Evolutionary conservation across 805 yeast genomes (phyloP), one percentile per base, ranked within the genome.

Genomic region (Metschnikowia bowlesiae): DNA sequence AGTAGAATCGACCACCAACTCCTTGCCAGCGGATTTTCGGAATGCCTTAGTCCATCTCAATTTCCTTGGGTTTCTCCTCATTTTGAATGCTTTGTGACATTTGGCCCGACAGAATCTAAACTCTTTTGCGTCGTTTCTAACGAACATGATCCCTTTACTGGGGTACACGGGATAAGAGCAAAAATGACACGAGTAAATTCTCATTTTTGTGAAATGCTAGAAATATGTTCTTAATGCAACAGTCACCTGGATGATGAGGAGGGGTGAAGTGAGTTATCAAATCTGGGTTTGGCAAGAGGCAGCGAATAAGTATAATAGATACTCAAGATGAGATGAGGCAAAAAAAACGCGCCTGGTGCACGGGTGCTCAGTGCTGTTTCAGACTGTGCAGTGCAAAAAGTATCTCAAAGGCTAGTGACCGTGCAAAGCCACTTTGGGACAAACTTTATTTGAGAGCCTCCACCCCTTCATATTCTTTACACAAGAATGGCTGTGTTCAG

Each of bases 21-120:
- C 99, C 71, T 94, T 94, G 64, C 99, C 99, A 41, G 98, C 98
- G 54, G 98, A 96, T 71, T 94, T 94, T 75, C 99, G 84, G 81
- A 94, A 94, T 1, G 99, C 98, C 71, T 94, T 94, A 50, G 99
- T 94, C 99, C 99, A 94, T 74, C 82, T 87, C 72, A 91, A 83
- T 73, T 94, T 94, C 76, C 99, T 85, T 62, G 99, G 99, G 76
- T 94, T 94, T 73, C 99, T 85, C 79, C 96, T 90, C 76, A 90
- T 95, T 70, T 94, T 94, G 83, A 94, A 94, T 49, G 90, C 86
- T 69, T 91, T 89, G 75, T 94, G 99, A 76, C 99, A 94, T 69
- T 94, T 94, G 54, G 98, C 90, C 68, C 97, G 89, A 60, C 99
- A 94, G 76, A 94, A 94, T 63, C 96, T 80, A 70, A 94, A 94